Percentiles rank a stretch among this genome's conserved stretches.
Evolutionary conservation across 2,329 filamentous ascomycete species (phyloP).

Genomic region (Parafenestella ontariensis): DNA sequence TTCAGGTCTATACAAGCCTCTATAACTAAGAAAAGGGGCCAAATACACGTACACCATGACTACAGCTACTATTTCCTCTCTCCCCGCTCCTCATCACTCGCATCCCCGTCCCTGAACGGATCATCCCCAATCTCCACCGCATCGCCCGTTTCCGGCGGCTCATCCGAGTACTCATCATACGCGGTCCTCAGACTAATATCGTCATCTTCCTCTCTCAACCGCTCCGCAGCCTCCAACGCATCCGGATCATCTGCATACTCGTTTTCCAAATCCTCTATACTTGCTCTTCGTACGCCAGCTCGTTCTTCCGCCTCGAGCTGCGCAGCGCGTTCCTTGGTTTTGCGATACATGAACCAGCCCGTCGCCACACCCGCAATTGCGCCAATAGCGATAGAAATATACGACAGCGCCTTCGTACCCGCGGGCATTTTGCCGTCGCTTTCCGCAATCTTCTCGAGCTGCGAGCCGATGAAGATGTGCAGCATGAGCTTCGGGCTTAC

Average conservation of each 20-base stretch:
- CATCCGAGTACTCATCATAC: slow-evolving; percentile 53
- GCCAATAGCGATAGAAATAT: slow-evolving; percentile 78
- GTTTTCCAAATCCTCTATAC: slow-evolving; percentile 45
- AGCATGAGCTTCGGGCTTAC: slow-evolving; percentile 87
- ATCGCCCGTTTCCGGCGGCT: slow-evolving; percentile 51
- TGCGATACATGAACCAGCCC: slow-evolving; percentile 83
- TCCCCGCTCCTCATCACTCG: slow-evolving; percentile 29
- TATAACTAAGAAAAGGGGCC: too few species aligned
- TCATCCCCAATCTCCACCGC: slow-evolving; percentile 50
- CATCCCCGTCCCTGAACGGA: slow-evolving; percentile 54
- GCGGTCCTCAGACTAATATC: slow-evolving; percentile 61
- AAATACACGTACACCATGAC: background rate
- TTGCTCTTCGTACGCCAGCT: slow-evolving; percentile 41
- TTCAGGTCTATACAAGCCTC: background rate
- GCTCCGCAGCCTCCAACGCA: slow-evolving; percentile 48
- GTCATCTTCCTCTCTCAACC: slow-evolving; percentile 57
- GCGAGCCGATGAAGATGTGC: slow-evolving; percentile 88
- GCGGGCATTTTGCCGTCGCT: slow-evolving; percentile 82
- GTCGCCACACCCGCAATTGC: slow-evolving; percentile 74
- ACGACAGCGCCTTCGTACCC: slow-evolving; percentile 81
- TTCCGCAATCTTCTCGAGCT: slow-evolving; percentile 83
- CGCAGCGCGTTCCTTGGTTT: slow-evolving; percentile 58
- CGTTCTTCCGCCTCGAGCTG: slow-evolving; percentile 57
- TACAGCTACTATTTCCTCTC: slow-evolving; percentile 4
- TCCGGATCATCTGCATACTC: slow-evolving; percentile 56